Conservation (phyloP, 371 early-diverging fungal species). For the Cokeromyces recurvatus region DNA sequence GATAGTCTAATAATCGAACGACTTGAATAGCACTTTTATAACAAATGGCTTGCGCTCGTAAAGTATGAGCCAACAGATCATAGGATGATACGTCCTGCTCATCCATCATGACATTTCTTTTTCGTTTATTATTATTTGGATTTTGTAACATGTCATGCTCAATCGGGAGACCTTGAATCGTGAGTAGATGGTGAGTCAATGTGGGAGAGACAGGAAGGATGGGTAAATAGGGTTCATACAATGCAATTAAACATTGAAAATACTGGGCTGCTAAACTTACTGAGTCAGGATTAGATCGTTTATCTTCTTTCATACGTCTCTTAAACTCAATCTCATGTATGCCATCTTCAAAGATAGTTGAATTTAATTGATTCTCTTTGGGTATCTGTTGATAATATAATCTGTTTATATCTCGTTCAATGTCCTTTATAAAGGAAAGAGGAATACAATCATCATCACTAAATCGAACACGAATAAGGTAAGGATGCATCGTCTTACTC, state of each 20-base stretch:
- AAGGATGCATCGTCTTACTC: slow-evolving; percentile 5
- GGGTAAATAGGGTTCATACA: slow-evolving; percentile 34
- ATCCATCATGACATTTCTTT: background rate
- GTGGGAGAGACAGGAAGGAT: slow-evolving; percentile 1
- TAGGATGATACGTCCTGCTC: slow-evolving; percentile 2
- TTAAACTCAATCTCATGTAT: slow-evolving; percentile 24
- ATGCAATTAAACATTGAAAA: slow-evolving; percentile 19
- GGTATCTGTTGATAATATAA: slow-evolving; percentile 21
- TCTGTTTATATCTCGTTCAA: slow-evolving; percentile 19
- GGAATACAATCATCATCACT: slow-evolving; percentile 19
- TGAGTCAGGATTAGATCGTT: slow-evolving; percentile 15
- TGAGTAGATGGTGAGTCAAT: background rate
- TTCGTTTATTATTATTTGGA: slow-evolving; percentile 3
- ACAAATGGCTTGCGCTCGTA: slow-evolving; percentile 30
- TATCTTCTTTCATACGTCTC: slow-evolving; percentile 14
- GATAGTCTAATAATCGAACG: slow-evolving; percentile 30
- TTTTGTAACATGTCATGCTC: background rate
- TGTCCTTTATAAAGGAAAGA: slow-evolving; percentile 17
- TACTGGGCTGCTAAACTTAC: slow-evolving; percentile 19
- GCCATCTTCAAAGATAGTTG: slow-evolving; percentile 25
- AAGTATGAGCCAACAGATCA: slow-evolving; percentile 11
- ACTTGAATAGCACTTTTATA: slow-evolving; percentile 21
- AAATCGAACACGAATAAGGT: slow-evolving; percentile 18
- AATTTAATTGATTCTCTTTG: slow-evolving; percentile 11
- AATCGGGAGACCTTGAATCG: background rate